phyloP scores from a whole-genome alignment of 2,329 filamentous ascomycete genomes.

The Alternaria postmessia region DNA sequence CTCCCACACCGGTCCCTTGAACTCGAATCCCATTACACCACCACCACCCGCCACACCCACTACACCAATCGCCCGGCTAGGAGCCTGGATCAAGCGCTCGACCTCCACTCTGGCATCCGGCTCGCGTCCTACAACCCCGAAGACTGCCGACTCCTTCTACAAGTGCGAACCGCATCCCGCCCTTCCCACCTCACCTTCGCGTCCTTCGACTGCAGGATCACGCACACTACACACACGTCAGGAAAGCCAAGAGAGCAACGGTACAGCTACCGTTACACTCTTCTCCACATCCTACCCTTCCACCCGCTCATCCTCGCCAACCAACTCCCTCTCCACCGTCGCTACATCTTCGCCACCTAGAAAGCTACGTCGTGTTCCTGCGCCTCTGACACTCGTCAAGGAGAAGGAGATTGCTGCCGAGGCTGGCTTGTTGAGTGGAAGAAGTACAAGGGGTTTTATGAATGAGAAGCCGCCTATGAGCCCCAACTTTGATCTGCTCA shows the following conservation, averaged over 20 bases:
- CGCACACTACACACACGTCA: slow-evolving; percentile 40
- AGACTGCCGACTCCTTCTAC: slow-evolving; percentile 38
- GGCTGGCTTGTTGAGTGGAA: slow-evolving; percentile 23
- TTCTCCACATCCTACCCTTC: slow-evolving; percentile 28
- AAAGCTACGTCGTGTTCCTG: slow-evolving; percentile 40
- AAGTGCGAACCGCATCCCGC: slow-evolving; percentile 30
- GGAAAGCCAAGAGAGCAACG: slow-evolving; percentile 36
- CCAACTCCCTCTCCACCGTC: slow-evolving; percentile 9
- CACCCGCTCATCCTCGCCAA: slow-evolving; percentile 9
- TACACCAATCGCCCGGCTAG: slow-evolving; percentile 44
- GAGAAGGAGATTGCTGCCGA: slow-evolving; percentile 38
- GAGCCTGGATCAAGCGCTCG: slow-evolving; percentile 49
- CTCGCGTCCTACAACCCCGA: slow-evolving; percentile 20
- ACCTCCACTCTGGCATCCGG: slow-evolving; percentile 32
- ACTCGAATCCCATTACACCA: slow-evolving; percentile 48
- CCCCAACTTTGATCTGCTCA: slow-evolving; percentile 37
- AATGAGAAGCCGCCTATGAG: slow-evolving; percentile 40
- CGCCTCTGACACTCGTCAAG: slow-evolving; percentile 34
- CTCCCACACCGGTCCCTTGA: slow-evolving; percentile 38
- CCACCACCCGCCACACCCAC: slow-evolving; percentile 44
- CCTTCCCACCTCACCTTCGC: slow-evolving; percentile 13
- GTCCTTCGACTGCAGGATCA: slow-evolving; percentile 35
- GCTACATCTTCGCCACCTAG: slow-evolving; percentile 18
- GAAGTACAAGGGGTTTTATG: slow-evolving; percentile 24
- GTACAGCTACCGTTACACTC: slow-evolving; percentile 43